Conservation (phyloP, 2,329 filamentous ascomycete species). For the Coniosporium tulheliwenetii region DNA sequence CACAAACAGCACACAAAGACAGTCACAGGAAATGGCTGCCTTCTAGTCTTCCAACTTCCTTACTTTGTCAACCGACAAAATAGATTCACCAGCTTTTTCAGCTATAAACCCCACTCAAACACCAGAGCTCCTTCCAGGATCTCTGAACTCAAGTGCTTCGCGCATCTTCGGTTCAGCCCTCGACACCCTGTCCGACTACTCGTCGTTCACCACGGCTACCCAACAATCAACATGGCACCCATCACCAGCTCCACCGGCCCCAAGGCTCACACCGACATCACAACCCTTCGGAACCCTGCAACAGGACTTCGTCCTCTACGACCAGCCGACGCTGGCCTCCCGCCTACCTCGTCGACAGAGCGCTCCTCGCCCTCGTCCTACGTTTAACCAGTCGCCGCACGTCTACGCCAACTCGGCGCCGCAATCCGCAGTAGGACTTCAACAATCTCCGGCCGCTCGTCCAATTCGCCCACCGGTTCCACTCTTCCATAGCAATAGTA, state of each 20-base stretch:
- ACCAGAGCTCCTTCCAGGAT: constrained; percentile 14
- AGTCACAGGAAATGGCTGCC: constrained; percentile 8
- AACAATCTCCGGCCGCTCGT: constrained; percentile 34
- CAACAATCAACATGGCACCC: constrained; percentile 61
- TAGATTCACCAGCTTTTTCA: constrained; percentile 1
- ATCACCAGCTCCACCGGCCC: constrained; percentile 40
- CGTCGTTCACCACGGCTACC: constrained; percentile 74
- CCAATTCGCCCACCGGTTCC: constrained; percentile 52
- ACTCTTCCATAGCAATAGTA: constrained; percentile 47
- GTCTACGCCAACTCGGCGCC: constrained; percentile 55
- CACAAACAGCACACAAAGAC: constrained; percentile 10
- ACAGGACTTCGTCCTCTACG: constrained; percentile 67
- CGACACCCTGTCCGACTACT: constrained; percentile 47
- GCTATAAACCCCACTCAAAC: constrained; percentile 7
- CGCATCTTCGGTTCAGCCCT: constrained; percentile 40
- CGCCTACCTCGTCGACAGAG: constrained; percentile 34
- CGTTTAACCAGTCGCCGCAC: constrained; percentile 41
- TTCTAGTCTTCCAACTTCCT: constrained; percentile 2
- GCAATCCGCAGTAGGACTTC: constrained; percentile 42
- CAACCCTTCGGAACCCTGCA: constrained; percentile 20
- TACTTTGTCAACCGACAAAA: constrained; percentile 1
- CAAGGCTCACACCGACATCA: constrained; percentile 31
- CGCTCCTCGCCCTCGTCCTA: constrained; percentile 38
- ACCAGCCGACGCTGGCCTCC: constrained; percentile 26
- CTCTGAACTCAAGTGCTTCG: constrained; percentile 52